A percentile compares a stretch with the other conserved stretches of the same genome.
Evolutionary conservation across 176 grass and related monocot genomes (phyloP).

Genomic region (Juncus inflexus): DNA sequence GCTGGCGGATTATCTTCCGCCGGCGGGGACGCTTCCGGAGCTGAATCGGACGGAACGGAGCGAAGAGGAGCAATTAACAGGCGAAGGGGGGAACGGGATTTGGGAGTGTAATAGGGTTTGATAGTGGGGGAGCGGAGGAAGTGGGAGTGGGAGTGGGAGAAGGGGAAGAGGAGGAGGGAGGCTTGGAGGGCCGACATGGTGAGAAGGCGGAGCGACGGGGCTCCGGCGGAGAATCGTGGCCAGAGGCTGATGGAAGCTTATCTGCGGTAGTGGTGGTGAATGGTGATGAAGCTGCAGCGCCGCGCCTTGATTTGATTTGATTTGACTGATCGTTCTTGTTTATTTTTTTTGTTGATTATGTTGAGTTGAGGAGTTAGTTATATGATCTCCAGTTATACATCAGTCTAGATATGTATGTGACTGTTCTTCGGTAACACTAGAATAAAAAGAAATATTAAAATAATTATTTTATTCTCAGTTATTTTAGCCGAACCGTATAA

Average conservation of each 20-base stretch:
- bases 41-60: constrained; percentile 48
- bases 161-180: constrained; percentile 59
- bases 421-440: no score
- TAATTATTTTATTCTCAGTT: no score
- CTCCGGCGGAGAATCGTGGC: constrained; percentile 18
- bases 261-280: not conserved
- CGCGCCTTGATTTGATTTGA: constrained; percentile 15
- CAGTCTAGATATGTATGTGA: no score
- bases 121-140: constrained; percentile 5
- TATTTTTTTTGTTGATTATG: no score
- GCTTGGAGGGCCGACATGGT: constrained; percentile 68
- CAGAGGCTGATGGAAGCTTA: not conserved
- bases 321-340: not conserved
- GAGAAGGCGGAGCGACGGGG: constrained; percentile 19
- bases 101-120: constrained; percentile 26
- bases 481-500: no score
- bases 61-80: constrained; percentile 29
- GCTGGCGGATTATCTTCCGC: constrained; percentile 6
- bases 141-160: constrained; percentile 30
- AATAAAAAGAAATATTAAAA: no score
- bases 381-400: no score
- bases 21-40: constrained; percentile 25
- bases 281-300: not conserved
- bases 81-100: constrained; percentile 18
- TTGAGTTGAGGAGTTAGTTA: no score